These are phyloP conservation scores for Pneumocystis oryctolagi DNA, from an alignment of 1,139 yeast species.

Conservation along the genomic window DNA sequence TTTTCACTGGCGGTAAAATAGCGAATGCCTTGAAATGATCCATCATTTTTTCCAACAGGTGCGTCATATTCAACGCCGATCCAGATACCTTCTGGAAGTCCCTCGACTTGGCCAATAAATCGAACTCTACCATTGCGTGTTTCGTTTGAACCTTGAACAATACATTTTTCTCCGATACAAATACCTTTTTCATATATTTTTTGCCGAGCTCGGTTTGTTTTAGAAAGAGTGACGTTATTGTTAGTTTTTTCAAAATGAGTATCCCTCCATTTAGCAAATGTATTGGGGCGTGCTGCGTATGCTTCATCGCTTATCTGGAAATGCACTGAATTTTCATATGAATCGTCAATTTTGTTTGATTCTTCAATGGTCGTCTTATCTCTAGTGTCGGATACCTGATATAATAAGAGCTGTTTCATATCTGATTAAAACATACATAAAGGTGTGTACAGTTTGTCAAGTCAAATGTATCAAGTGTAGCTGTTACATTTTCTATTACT, in stretches of 20 bases:
- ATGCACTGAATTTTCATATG: background rate
- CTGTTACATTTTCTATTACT: slow-evolving; percentile 16
- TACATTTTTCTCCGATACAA: slow-evolving; percentile 26
- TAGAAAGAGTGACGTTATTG: slow-evolving; percentile 6
- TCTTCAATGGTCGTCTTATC: background rate
- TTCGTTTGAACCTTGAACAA: slow-evolving; percentile 28
- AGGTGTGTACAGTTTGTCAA: background rate
- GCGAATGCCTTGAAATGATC: slow-evolving; percentile 46
- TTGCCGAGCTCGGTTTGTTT: slow-evolving; percentile 18
- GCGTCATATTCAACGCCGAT: slow-evolving; percentile 57
- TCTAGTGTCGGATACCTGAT: background rate
- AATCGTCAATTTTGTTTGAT: slow-evolving; percentile 24
- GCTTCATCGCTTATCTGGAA: slow-evolving; percentile 30
- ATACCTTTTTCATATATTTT: slow-evolving; percentile 23
- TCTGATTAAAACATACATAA: background rate
- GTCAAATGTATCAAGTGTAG: background rate
- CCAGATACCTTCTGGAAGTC: slow-evolving; percentile 41
- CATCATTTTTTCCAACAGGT: slow-evolving; percentile 65
- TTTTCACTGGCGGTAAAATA: slow-evolving; percentile 43
- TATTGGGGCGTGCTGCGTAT: slow-evolving; percentile 43
- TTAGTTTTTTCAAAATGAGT: slow-evolving; percentile 30
- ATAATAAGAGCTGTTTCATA: background rate
- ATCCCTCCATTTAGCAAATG: slow-evolving; percentile 67
- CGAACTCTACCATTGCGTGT: slow-evolving; percentile 49
- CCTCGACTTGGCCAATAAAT: slow-evolving; percentile 53